Percentiles rank a stretch among this genome's conserved stretches.
Evolutionary conservation across 2,329 filamentous ascomycete genomes (phyloP).

Genomic region (Stagonosporopsis cucurbitacearum): DNA sequence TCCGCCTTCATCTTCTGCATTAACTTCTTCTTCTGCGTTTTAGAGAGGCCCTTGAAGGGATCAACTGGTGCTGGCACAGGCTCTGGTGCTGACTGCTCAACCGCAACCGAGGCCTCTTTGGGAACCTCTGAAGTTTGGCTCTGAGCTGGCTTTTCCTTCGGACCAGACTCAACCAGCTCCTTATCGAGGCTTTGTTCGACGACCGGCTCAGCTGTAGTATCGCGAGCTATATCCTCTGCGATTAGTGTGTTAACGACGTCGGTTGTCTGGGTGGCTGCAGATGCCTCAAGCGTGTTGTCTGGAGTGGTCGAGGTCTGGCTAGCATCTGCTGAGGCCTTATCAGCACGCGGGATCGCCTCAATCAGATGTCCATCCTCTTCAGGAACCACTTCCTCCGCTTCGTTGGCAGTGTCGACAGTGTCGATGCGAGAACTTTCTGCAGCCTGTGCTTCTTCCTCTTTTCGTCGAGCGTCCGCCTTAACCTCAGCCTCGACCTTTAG

Average conservation of each 20-base stretch:
- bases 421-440: neutral
- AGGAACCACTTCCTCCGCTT: neutral
- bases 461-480: neutral
- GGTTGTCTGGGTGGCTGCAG: neutral
- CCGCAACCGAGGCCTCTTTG: too few relatives aligned
- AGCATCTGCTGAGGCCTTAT: neutral
- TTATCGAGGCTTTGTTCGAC: neutral
- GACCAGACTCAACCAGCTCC: neutral
- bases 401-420: neutral
- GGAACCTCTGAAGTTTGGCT: neutral
- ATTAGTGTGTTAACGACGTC: neutral
- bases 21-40: constrained; percentile 37
- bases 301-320: neutral
- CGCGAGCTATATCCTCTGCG: neutral
- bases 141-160: neutral
- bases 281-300: neutral
- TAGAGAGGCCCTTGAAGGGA: constrained; percentile 38
- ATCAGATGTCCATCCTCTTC: too few relatives aligned
- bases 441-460: constrained; percentile 1
- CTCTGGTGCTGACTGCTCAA: too few relatives aligned
- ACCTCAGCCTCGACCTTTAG: constrained; percentile 42
- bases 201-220: neutral
- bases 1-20: constrained; percentile 47
- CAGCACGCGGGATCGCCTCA: neutral
- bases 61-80: constrained; percentile 26